Evolutionary conservation across 2,329 filamentous ascomycete genomes (phyloP), one percentile per base, ranked within the genome.

Genomic region (Arthrobotrys conoides): DNA sequence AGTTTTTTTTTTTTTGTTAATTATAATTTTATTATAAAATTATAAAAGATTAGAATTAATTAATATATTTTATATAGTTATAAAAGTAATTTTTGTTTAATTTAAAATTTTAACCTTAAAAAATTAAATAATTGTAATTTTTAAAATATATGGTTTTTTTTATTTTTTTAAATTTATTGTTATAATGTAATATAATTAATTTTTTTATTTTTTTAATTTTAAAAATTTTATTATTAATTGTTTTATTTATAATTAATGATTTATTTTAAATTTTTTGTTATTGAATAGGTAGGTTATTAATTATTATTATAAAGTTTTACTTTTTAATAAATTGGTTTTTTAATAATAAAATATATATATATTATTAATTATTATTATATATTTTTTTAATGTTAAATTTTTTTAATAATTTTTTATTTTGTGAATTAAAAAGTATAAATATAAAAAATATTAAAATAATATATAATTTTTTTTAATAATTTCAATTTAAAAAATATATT

Each of bases 1-100:
- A 12, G 30, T 51, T 41, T 4, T 67, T 48, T 46, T 22, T 14
- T 61, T 41, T 46, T 38, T 9, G 4, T 46, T 14, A 46, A 46
- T 14, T 46, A 46, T 46, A 46, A 46, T 46, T 46, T 46, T 46
- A 4, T 46, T 46, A 46, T 70, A 30, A 66, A 30, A 55, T 70
- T 55, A 33, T 20, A 41, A 18, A 5, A 27, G 12, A 36, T 61
- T 55, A 36, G 33, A 49, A 57, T 36, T 30, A 41, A 20, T 65
- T 36, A 27, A 6, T 20, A 49, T 72, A 27, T 51, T 30, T 18
- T 48, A 4, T 67, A 48, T 49, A 44, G n/a, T 48, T 38, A 27
- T 61, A 46, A 46, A 46, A n/a, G 36, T 46, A 46, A n/a, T 46
- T 9, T 9, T 46, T 46, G 4, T 46, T 9, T 10, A 9, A 9